These are phyloP conservation scores for Sphaerostilbella broomeana DNA, from an alignment of 2,329 filamentous ascomycete species.

Conservation along the genomic window DNA sequence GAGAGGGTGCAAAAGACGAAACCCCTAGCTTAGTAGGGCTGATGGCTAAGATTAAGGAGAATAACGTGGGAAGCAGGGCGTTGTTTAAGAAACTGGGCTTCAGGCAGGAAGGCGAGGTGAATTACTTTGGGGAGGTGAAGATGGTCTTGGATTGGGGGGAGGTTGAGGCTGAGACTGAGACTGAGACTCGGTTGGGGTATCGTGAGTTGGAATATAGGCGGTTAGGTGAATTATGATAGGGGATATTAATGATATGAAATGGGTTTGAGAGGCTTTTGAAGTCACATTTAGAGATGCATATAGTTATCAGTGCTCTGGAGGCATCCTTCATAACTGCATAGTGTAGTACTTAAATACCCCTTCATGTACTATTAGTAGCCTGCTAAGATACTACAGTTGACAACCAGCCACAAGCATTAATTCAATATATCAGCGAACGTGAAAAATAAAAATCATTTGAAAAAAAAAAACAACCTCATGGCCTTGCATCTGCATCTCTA, in stretches of 20 bases:
- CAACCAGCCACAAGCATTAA: no score
- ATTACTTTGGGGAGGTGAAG: constrained; percentile 56
- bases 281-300: no score
- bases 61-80: constrained; percentile 45
- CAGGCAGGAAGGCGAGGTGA: constrained; percentile 41
- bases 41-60: constrained; percentile 53
- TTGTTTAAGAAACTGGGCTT: constrained; percentile 50
- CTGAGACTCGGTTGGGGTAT: neutral
- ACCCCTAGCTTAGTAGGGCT: constrained; percentile 25
- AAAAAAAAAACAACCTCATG: no score
- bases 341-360: no score
- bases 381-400: no score
- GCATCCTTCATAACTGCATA: no score
- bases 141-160: constrained; percentile 36
- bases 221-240: neutral
- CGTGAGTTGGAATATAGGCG: neutral
- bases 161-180: constrained; percentile 14
- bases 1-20: constrained; percentile 5
- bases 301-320: no score
- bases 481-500: neutral
- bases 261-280: neutral
- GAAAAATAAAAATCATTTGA: neutral
- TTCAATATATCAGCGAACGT: neutral
- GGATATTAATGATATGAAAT: neutral
- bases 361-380: no score